These are phyloP conservation scores for Fusarium mangiferae DNA, from an alignment of 2,329 filamentous ascomycete genomes.

Conservation along the genomic window DNA sequence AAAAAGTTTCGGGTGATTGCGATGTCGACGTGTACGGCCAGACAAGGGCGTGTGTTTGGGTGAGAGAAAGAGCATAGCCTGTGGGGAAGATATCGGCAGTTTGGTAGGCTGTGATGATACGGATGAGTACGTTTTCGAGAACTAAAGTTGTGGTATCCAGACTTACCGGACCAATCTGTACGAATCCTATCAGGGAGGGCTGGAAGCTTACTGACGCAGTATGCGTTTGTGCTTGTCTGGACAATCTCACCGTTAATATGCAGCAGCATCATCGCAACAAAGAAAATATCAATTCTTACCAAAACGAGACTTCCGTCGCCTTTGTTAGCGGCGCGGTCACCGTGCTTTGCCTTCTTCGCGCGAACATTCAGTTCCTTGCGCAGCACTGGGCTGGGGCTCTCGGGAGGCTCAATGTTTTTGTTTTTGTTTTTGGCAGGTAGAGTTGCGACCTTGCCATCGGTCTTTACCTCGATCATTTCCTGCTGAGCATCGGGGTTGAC, in stretches of 20 bases:
- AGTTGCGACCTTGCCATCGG: conserved; percentile 61
- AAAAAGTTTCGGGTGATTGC: conserved; percentile 79
- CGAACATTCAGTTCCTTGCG: conserved; percentile 68
- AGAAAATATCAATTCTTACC: conserved; percentile 55
- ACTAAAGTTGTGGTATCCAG: neutral
- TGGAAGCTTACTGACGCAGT: conserved; percentile 85
- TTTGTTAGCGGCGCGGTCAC: conserved; percentile 69
- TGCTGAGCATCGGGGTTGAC: conserved; percentile 60
- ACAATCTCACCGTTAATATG: conserved; percentile 25
- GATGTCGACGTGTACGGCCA: conserved; percentile 86
- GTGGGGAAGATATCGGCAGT: conserved; percentile 73
- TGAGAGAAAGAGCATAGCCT: conserved; percentile 83
- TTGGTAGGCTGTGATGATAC: conserved; percentile 62
- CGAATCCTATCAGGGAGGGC: conserved; percentile 82
- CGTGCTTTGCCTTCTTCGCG: conserved; percentile 70
- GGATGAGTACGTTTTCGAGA: conserved; percentile 22
- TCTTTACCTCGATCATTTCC: conserved; percentile 67
- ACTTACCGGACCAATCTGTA: conserved; percentile 71
- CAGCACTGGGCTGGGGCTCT: conserved; percentile 52
- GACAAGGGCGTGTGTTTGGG: conserved; percentile 82
- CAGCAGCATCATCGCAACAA: conserved; percentile 23
- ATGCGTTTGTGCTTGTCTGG: conserved; percentile 85
- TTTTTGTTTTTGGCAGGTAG: conserved; percentile 58
- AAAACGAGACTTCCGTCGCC: conserved; percentile 74
- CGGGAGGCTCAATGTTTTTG: conserved; percentile 59